A percentile compares a stretch with the other conserved stretches of the same genome.
These are phyloP conservation scores for Graphilbum sp. DNA, from an alignment of 2,329 filamentous ascomycete genomes.

Conservation along the genomic window DNA sequence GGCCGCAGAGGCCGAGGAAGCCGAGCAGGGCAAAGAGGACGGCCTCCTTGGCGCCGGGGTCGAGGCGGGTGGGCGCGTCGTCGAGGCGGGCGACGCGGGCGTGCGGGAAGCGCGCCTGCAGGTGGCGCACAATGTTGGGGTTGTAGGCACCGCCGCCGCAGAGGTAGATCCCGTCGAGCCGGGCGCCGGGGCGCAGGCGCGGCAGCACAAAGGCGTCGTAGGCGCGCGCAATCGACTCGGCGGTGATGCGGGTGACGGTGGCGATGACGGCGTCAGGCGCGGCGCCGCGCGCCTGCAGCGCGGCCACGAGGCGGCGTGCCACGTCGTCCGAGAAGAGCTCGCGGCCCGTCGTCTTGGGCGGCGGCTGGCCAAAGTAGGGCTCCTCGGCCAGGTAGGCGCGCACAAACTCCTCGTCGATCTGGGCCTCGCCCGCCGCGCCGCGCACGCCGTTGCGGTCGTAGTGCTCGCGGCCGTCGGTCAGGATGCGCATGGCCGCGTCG, in stretches of 20 bases:
- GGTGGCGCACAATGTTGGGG: neutral
- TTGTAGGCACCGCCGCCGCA: slow-evolving; percentile 2
- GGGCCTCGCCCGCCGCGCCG: neutral
- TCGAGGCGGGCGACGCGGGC: neutral
- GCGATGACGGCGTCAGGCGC: neutral
- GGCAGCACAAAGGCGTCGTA: slow-evolving; percentile 1
- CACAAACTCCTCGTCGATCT: neutral
- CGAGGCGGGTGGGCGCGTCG: neutral
- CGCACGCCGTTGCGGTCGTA: neutral
- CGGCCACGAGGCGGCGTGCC: neutral
- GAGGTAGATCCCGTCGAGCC: neutral
- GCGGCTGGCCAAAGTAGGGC: neutral
- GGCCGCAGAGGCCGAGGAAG: slow-evolving; percentile 1
- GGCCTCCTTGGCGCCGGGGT: slow-evolving; percentile 1
- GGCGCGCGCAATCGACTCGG: slow-evolving; percentile 1
- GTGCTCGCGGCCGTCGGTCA: neutral
- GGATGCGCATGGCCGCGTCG: slow-evolving; percentile 1
- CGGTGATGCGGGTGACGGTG: slow-evolving; percentile 1
- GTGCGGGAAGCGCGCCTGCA: neutral
- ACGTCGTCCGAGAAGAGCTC: slow-evolving; percentile 1
- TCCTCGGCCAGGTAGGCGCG: neutral
- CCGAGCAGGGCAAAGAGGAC: slow-evolving; percentile 1
- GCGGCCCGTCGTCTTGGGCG: slow-evolving; percentile 1
- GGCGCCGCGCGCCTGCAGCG: neutral
- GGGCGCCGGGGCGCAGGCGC: neutral